Evolutionary conservation across 2,329 filamentous ascomycete genomes (phyloP).

Genomic region (Colletotrichum scovillei): DNA sequence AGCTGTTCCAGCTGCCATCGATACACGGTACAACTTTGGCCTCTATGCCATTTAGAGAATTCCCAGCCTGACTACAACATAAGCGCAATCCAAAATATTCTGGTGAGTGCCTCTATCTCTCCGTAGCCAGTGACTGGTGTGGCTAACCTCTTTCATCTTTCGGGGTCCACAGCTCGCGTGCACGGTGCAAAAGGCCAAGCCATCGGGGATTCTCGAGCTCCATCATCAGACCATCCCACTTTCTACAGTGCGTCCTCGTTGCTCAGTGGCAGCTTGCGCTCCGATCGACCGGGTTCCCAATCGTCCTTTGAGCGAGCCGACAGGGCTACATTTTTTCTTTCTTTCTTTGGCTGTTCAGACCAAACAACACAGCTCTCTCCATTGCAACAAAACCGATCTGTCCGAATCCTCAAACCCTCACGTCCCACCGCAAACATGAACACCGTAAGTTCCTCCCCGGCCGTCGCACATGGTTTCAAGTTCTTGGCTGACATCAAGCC

Average conservation of each 20-base stretch:
- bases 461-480: slow-evolving; percentile 36
- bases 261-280: slow-evolving; percentile 14
- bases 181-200: slow-evolving; percentile 26
- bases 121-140: too few relatives aligned
- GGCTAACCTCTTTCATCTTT: slow-evolving; percentile 6
- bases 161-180: slow-evolving; percentile 19
- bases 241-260: slow-evolving; percentile 27
- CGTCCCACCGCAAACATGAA: slow-evolving; percentile 57
- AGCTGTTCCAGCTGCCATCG: too few relatives aligned
- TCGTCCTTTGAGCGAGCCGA: slow-evolving; percentile 16
- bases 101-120: too few relatives aligned
- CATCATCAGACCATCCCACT: slow-evolving; percentile 37
- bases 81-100: too few relatives aligned
- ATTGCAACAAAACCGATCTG: background rate
- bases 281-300: slow-evolving; percentile 24
- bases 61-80: too few relatives aligned
- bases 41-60: too few relatives aligned
- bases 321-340: slow-evolving; percentile 16
- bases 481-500: slow-evolving; percentile 33
- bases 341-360: background rate
- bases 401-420: background rate
- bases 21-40: too few relatives aligned
- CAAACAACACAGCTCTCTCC: background rate
- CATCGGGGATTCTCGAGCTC: slow-evolving; percentile 17
- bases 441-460: slow-evolving; percentile 55